Evolutionary conservation across 345 rosid genomes (phyloP).

Genomic region (Eutrema heterophyllum): DNA sequence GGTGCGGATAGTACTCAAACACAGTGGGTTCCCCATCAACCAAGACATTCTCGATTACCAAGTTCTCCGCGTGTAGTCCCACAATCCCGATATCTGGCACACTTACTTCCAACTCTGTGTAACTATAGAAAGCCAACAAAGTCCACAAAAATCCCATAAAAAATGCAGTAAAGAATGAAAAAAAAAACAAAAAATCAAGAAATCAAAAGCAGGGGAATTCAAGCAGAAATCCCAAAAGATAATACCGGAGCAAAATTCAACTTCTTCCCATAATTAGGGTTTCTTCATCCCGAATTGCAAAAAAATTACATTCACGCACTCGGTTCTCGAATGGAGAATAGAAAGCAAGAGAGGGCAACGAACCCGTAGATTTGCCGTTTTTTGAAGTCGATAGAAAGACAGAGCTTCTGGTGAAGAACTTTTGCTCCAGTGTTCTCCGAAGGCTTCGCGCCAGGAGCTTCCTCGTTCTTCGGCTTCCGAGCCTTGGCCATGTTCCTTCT

Average conservation of each 20-base stretch:
- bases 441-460: slow-evolving; percentile 54
- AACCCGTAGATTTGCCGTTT: slow-evolving; percentile 85
- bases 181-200: too few relatives aligned
- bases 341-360: slow-evolving; percentile 19
- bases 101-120: slow-evolving; percentile 81
- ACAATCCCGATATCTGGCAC: slow-evolving; percentile 95
- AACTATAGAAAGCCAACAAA: slow-evolving; percentile 34
- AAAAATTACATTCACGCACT: not conserved
- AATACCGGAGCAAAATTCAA: not conserved
- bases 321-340: not conserved
- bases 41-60: slow-evolving; percentile 77
- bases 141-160: not conserved
- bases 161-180: not conserved
- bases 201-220: not conserved
- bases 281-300: not conserved
- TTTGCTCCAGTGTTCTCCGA: slow-evolving; percentile 69
- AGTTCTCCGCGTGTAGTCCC: slow-evolving; percentile 88
- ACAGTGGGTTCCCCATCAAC: slow-evolving; percentile 91
- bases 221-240: not conserved
- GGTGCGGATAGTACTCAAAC: slow-evolving; percentile 85
- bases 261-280: not conserved
- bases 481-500: slow-evolving; percentile 73
- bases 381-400: slow-evolving; percentile 72
- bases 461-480: slow-evolving; percentile 75
- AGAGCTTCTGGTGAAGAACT: slow-evolving; percentile 92